Conservation (phyloP, 148 eudicot genomes). For the Rhododendron griersonianum region DNA sequence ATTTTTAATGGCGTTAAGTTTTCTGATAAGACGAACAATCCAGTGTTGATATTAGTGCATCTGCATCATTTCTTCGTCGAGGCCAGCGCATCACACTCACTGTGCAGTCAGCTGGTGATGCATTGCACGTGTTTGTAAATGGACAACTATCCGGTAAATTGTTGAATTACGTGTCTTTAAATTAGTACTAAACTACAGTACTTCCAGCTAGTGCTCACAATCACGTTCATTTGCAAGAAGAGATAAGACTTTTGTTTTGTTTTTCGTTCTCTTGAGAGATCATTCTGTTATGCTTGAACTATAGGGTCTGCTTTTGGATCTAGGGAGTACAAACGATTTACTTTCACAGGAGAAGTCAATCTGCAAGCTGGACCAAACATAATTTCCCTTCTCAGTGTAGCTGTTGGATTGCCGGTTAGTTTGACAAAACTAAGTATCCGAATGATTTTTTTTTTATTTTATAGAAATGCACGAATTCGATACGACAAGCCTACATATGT, state of each 20-base stretch:
- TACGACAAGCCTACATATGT: neutral
- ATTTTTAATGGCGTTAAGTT: neutral
- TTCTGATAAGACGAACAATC: constrained; percentile 10
- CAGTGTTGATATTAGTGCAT: constrained; percentile 63
- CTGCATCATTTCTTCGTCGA: constrained; percentile 57
- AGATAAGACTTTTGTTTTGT: neutral
- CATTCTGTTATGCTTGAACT: neutral
- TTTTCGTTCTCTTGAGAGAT: neutral
- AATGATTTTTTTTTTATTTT: neutral
- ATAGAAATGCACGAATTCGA: neutral
- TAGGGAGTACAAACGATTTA: constrained; percentile 35
- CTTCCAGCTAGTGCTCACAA: neutral
- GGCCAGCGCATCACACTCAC: constrained; percentile 50
- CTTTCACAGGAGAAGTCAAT: constrained; percentile 46
- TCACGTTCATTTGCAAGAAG: neutral
- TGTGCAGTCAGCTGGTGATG: constrained; percentile 74
- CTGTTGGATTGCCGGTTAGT: constrained; percentile 85
- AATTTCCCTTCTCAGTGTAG: constrained; percentile 77
- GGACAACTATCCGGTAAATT: constrained; percentile 60
- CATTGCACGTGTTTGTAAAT: constrained; percentile 71
- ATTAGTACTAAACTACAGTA: neutral
- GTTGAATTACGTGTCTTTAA: neutral
- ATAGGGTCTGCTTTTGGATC: constrained; percentile 82
- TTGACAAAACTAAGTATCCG: neutral
- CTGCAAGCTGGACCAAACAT: constrained; percentile 63